Evolutionary conservation across 352 stramenopile species (phyloP).

Genomic region (Phytopythium vexans): DNA sequence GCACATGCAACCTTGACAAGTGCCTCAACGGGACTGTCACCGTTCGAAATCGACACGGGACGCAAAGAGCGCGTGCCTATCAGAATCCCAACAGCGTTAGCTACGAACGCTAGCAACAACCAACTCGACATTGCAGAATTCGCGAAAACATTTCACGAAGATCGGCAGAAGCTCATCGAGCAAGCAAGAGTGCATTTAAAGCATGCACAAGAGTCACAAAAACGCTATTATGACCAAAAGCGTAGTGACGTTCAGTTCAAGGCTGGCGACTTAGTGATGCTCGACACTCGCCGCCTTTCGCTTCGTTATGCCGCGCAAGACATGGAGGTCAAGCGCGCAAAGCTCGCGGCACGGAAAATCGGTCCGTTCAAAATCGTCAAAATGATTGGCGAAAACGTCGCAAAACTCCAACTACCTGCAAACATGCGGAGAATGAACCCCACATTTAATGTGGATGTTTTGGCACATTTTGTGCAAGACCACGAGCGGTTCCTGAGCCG

Average conservation of each 20-base stretch:
- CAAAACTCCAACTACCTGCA: constrained; percentile 4
- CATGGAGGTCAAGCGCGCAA: constrained; percentile 6
- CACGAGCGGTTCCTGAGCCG: not conserved
- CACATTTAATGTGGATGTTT: constrained; percentile 11
- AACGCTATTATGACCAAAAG: constrained; percentile 7
- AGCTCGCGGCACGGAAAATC: constrained; percentile 7
- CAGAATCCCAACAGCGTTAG: too few species aligned
- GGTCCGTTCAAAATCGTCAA: constrained; percentile 1
- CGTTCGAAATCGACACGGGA: too few species aligned
- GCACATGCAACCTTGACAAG: too few species aligned
- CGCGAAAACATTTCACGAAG: constrained; percentile 3
- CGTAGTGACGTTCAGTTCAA: constrained; percentile 6
- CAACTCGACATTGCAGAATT: constrained; percentile 2
- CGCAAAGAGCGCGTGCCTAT: too few species aligned
- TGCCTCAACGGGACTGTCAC: too few species aligned
- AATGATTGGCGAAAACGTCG: constrained; percentile 7
- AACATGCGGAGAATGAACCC: constrained; percentile 5
- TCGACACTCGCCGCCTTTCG: too few species aligned
- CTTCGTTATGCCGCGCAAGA: too few species aligned
- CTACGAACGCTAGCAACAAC: too few species aligned
- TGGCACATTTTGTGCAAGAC: too few species aligned
- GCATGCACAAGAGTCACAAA: constrained; percentile 6
- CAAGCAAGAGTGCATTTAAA: constrained; percentile 1
- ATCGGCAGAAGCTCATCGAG: constrained; percentile 6
- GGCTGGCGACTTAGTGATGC: constrained; percentile 2